phyloP scores from a whole-genome alignment of 2,329 filamentous ascomycete genomes.

The Ophiostoma piceae region DNA sequence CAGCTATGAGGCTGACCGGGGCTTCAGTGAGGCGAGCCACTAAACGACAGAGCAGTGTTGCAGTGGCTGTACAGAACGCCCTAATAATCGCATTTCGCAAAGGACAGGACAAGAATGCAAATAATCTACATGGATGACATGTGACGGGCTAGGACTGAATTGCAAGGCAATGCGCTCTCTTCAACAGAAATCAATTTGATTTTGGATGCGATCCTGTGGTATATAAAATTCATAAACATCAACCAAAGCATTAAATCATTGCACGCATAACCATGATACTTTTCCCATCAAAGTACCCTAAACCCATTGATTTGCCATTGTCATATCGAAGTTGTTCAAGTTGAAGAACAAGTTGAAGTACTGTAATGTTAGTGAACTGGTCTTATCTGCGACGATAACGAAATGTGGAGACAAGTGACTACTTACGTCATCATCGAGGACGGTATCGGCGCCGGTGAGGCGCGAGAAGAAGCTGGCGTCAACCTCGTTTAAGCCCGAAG shows the following conservation, averaged over 20 bases:
- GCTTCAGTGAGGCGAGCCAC: constrained; percentile 5
- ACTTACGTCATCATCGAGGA: constrained; percentile 10
- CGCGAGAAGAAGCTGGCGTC: background rate
- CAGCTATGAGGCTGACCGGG: constrained; percentile 20
- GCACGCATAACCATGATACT: background rate
- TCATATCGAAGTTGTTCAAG: constrained; percentile 28
- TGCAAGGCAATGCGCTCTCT: background rate
- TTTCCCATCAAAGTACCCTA: background rate
- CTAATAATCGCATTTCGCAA: too few species aligned
- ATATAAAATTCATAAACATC: constrained; percentile 4
- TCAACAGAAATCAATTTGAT: background rate
- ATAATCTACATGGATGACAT: background rate
- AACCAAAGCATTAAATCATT: background rate
- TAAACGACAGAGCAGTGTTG: background rate
- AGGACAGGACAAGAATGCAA: background rate
- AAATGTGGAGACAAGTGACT: background rate
- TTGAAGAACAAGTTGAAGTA: constrained; percentile 12
- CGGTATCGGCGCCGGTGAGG: background rate
- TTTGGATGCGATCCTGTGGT: background rate
- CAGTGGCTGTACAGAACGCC: background rate
- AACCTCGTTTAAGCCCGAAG: background rate
- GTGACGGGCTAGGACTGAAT: background rate
- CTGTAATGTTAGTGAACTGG: background rate
- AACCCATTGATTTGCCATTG: constrained; percentile 5
- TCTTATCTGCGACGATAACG: background rate